Base-by-base conservation (phyloP, 176 grass and related monocot genomes). In the Eragrostis curvula region DNA sequence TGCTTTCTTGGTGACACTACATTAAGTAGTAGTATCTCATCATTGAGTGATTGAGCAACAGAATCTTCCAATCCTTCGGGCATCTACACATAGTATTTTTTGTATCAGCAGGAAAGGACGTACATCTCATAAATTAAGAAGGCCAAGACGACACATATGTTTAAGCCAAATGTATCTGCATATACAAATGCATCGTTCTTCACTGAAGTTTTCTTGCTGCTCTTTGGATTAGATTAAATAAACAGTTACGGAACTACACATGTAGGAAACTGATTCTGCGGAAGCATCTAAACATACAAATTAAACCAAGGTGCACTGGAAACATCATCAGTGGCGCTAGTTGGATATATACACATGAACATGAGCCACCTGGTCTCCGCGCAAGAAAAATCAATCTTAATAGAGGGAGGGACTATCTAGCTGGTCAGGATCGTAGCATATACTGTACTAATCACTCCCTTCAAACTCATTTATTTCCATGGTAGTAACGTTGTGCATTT, bases 31-130 rank as follows among this genome's bases (percentile, higher is more conserved):
- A 78, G 49, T 47, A 30, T 70, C 86, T 88, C 71, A 91, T 91
- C 88, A 87, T 89, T 88, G 89, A 91, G 87, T 84, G 87, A 97
- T 91, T 85, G 74, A 91, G 75, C 67, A 82, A 79, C 25, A 84
- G 83, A 91, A 82, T 91, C 85, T 89, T 93, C 77, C 74, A 78
- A 86, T 83, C 36, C 47, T 91, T 87, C 50, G 20, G 84, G 78
- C 74, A 94, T 83, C 88, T 39, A 94, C 68, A 89, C 47, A 28
- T 18, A 76, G 64, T 89, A 81, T 83, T 11, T 25, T 25, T 24
- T 79, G 84, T 80, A 81, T 80, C 79, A 74, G 73, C 48, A 85
- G 13, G 48, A 85, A 87, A 87, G 85, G 63, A 85, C 80, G 29
- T 65, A 83, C 81, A 71, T 77, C 39, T 80, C 73, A 76, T 89